Percentiles rank a stretch among this genome's conserved stretches.
Conservation (phyloP, 169 alveolate species). For the Perkinsus marinus region DNA sequence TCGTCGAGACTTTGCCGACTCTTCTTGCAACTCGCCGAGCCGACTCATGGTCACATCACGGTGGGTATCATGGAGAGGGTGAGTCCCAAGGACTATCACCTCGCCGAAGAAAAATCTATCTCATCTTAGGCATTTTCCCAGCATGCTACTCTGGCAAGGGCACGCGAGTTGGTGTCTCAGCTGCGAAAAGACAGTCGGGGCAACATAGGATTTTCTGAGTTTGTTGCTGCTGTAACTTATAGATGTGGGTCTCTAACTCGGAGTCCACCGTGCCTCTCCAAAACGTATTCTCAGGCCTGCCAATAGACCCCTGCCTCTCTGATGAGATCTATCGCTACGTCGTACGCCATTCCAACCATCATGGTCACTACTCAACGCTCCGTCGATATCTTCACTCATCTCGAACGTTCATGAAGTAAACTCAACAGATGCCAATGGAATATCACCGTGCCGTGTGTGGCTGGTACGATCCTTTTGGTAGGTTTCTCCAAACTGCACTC, state of each 20-base stretch:
- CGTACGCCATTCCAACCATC: background rate
- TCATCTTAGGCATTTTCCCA: background rate
- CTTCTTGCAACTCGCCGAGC: background rate
- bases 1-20: background rate
- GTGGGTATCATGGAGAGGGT: background rate
- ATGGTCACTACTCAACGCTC: background rate
- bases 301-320: background rate
- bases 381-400: background rate
- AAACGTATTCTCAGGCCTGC: background rate
- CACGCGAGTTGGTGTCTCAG: background rate
- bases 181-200: background rate
- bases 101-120: background rate
- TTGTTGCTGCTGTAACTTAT: background rate
- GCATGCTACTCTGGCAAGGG: background rate
- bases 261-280: background rate
- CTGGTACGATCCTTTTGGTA: background rate
- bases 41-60: background rate
- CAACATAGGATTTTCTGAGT: background rate
- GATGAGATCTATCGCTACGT: background rate
- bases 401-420: background rate
- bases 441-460: too few relatives aligned
- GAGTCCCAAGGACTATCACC: background rate
- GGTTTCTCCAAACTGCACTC: background rate
- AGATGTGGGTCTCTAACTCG: background rate
- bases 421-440: background rate